These are phyloP conservation scores for Aspergillus carlsbadensis DNA, from an alignment of 495 filamentous ascomycete species.

Conservation along the genomic window DNA sequence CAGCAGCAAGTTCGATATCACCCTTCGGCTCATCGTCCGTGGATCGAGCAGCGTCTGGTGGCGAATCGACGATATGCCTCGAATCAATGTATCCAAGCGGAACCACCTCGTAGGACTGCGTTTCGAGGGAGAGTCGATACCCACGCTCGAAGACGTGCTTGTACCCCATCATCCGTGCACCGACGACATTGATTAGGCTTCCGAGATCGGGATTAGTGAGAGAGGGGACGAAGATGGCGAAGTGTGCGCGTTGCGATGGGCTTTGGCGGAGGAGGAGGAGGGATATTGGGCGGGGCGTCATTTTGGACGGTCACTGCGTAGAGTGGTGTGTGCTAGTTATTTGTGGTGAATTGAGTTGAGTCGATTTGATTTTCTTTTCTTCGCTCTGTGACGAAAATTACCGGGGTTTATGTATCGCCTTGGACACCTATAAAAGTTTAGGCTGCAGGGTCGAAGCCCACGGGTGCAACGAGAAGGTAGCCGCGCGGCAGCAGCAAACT, in stretches of 20 bases:
- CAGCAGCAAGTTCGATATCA: constrained; percentile 30
- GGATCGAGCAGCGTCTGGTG: background rate
- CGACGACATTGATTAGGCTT: constrained; percentile 33
- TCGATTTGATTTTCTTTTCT: no score
- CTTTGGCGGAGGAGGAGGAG: no score
- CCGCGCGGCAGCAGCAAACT: no score
- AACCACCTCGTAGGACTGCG: constrained; percentile 13
- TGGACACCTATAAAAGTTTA: no score
- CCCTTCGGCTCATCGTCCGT: constrained; percentile 24
- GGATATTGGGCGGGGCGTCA: no score
- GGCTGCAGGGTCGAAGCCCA: no score
- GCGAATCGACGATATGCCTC: constrained; percentile 23
- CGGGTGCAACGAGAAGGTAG: no score
- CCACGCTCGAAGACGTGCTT: constrained; percentile 31
- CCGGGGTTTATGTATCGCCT: no score
- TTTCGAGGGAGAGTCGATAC: constrained; percentile 8
- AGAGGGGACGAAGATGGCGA: constrained; percentile 34
- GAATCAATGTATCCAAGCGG: constrained; percentile 24
- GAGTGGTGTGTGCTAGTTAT: no score
- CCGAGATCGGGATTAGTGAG: constrained; percentile 14
- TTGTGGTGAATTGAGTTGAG: no score
- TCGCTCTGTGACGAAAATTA: no score
- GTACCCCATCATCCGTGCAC: constrained; percentile 34
- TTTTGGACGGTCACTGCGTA: no score
- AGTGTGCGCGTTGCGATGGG: constrained; percentile 38